Percentiles rank a stretch among this genome's conserved stretches.
phyloP scores from a whole-genome alignment of 2,329 filamentous ascomycete genomes.

The Allantophomopsis lycopodina region DNA sequence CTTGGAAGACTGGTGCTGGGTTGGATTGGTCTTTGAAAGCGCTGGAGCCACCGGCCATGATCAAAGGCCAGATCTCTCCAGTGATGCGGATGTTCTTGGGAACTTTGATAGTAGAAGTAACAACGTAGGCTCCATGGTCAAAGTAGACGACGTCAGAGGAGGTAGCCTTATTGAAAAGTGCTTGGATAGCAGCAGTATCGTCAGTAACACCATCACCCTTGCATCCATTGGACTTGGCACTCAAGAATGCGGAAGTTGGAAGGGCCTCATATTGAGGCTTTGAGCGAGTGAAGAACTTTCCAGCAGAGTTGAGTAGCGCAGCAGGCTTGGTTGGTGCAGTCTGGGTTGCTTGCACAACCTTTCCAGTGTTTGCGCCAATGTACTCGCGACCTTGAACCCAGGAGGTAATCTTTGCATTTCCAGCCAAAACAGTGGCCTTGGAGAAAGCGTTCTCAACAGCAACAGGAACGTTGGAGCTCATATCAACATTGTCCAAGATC shows the following conservation, averaged over 20 bases:
- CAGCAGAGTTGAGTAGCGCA: conserved; percentile 45
- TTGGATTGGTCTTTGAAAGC: conserved; percentile 63
- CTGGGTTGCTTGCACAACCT: conserved; percentile 45
- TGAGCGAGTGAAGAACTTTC: conserved; percentile 66
- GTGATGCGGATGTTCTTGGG: conserved; percentile 76
- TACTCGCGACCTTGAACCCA: conserved; percentile 77
- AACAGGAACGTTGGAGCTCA: conserved; percentile 48
- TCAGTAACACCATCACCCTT: conserved; percentile 80
- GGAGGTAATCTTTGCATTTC: conserved; percentile 52
- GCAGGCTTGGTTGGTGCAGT: conserved; percentile 47
- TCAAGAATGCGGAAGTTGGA: conserved; percentile 58
- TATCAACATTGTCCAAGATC: conserved; percentile 82
- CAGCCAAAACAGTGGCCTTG: conserved; percentile 46
- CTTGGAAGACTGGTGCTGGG: conserved; percentile 73
- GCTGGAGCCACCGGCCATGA: conserved; percentile 63
- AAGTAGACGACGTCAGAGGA: conserved; percentile 55
- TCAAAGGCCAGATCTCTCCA: conserved; percentile 81
- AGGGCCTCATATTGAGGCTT: conserved; percentile 79
- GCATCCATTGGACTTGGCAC: conserved; percentile 70
- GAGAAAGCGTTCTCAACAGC: conserved; percentile 50
- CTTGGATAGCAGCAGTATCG: conserved; percentile 76
- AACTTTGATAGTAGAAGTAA: conserved; percentile 56
- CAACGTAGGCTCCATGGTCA: conserved; percentile 58
- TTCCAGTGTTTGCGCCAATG: conserved; percentile 27
- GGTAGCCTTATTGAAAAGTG: conserved; percentile 54